Base-by-base conservation (phyloP, 306 rosid species). In the Citrullus amarus region DNA sequence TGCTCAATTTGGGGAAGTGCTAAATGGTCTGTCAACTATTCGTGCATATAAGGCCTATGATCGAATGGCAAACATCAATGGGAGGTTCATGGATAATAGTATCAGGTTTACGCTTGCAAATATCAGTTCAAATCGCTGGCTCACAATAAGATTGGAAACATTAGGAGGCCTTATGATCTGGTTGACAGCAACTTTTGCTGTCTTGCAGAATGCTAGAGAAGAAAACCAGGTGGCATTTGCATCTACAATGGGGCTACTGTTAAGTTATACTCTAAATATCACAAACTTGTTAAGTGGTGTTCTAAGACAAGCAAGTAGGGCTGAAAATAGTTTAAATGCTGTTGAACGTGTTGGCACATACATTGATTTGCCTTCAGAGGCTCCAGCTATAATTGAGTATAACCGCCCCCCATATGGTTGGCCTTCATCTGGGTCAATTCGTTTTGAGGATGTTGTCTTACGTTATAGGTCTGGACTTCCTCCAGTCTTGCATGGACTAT, bases 121-220 rank as follows among this genome's bases (percentile, higher is more conserved):
- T 55, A 36, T 84, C n/a, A 86, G 94, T 32, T 89, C 94, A 25
- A 88, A 84, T 50, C 93, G 88, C 30, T 93, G 98, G 98, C 86
- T 92, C 58, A 74, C 89, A 14, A 85, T 88, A 82, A 81, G 96
- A 79, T 83, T 93, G 82, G 94, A 90, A 85, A 77, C 89, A 15
- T 81, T 93, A 69, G 98, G 98, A 80, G 98, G 98, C 57, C 63
- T 93, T 82, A 90, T 92, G 93, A 90, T 90, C 62, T 93, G 98
- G 98, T 68, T 89, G 81, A 89, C 82, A 63, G 98, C 98, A 67
- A 86, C 96, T 46, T 89, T 91, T 86, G 93, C 98, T 44, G 97
- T 93, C 62, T 74, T 93, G 88, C 93, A 92, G 79, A 90, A 89
- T 79, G 90, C 85, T 68, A 82, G 86, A 80, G 84, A 88, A 51